A percentile compares a stretch with the other conserved stretches of the same genome.
These are phyloP conservation scores for Trichoderma lentiforme DNA, from an alignment of 2,329 filamentous ascomycete genomes.

Conservation along the genomic window DNA sequence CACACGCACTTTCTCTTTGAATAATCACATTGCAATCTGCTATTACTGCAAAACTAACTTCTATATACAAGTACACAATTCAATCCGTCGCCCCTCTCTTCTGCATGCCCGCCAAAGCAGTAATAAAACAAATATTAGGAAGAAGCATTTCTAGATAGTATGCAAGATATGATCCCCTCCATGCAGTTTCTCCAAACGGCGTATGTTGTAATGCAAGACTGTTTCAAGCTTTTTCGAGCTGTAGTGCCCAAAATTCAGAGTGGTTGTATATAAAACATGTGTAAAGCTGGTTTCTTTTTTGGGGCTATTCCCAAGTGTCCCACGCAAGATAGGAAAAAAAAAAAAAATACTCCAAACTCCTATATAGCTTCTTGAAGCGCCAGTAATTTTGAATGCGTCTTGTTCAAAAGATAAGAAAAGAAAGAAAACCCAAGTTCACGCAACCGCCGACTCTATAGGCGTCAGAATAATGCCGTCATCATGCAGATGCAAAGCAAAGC, in stretches of 20 bases:
- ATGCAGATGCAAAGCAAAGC: conserved; percentile 22
- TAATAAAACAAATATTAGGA: conserved; percentile 30
- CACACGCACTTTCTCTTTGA: neutral
- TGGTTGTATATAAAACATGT: conserved; percentile 3
- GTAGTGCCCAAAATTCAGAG: neutral
- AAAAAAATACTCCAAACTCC: conserved; percentile 6
- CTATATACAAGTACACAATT: conserved; percentile 17
- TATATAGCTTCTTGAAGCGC: neutral
- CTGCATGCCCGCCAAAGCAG: conserved; percentile 11
- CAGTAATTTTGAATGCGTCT: neutral
- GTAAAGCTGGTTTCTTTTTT: neutral
- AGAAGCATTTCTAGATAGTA: conserved; percentile 14
- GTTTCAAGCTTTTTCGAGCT: neutral
- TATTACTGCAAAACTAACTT: conserved; percentile 4
- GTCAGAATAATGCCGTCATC: conserved; percentile 18
- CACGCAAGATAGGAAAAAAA: neutral
- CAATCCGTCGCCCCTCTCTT: neutral
- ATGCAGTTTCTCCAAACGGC: neutral
- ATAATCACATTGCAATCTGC: neutral
- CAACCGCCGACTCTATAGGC: neutral
- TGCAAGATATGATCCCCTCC: neutral
- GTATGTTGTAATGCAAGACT: neutral
- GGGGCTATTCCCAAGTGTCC: neutral
- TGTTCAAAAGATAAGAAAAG: neutral
- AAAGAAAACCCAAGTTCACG: neutral